Evolutionary conservation across 192 early-diverging fungal species (phyloP).

Genomic region (Lunasporangiospora selenospora): DNA sequence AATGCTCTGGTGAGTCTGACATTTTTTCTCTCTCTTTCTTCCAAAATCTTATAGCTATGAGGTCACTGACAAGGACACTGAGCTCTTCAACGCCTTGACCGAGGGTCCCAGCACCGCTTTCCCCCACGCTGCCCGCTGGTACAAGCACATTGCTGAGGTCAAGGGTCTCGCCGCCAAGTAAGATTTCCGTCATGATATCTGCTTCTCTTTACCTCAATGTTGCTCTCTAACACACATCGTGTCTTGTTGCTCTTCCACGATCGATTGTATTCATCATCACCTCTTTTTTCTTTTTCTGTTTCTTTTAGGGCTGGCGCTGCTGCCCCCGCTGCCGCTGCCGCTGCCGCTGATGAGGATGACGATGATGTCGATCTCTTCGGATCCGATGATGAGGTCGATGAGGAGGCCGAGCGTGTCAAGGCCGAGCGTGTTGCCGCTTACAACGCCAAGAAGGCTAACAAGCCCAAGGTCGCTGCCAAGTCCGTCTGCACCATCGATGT

Average conservation of each 20-base stretch:
- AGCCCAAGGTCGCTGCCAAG: conserved; percentile 89
- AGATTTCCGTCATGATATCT: conserved; percentile 6
- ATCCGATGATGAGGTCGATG: conserved; percentile 93
- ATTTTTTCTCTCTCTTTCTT: conserved; percentile 2
- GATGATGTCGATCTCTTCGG: conserved; percentile 97
- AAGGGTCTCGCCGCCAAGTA: conserved; percentile 60
- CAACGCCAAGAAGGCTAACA: conserved; percentile 88
- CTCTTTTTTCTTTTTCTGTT: neutral
- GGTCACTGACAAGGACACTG: conserved; percentile 84
- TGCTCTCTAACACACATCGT: neutral
- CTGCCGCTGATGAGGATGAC: conserved; percentile 81
- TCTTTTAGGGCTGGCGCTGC: conserved; percentile 63
- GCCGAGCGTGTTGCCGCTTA: conserved; percentile 91
- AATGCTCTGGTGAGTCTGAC: neutral
- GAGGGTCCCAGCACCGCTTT: conserved; percentile 75
- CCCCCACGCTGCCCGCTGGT: conserved; percentile 95
- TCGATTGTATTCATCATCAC: conserved; percentile 16
- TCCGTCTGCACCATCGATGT: conserved; percentile 92
- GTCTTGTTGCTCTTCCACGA: neutral
- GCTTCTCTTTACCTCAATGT: neutral
- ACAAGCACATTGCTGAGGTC: conserved; percentile 84
- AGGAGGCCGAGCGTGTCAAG: conserved; percentile 88
- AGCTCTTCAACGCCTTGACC: conserved; percentile 82
- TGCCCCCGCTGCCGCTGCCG: conserved; percentile 58
- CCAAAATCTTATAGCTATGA: conserved; percentile 56